Base-by-base conservation (phyloP, 164 flowering plant genomes). In the Nymphaea colorata region DNA sequence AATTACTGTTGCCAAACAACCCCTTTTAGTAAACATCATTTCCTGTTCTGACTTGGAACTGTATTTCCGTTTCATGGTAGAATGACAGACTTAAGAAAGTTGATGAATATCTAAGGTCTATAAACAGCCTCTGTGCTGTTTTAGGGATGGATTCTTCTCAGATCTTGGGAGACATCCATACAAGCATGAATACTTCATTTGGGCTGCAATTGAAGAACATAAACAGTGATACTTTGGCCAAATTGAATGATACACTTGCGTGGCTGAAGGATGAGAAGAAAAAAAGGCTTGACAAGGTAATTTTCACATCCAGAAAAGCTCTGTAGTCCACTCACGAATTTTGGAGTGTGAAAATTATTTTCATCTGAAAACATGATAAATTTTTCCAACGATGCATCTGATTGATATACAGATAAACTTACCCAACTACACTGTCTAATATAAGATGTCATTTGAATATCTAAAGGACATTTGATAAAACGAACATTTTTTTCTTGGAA, bases 181-280 rank as follows among this genome's bases (percentile, higher is more conserved):
- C 96, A 66, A 93, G 93, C 79, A 79, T 90, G 79, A 85, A 85
- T 70, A 89, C 79, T 41, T 70, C 85, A 60, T 76, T 80, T 70
- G 86, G 85, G 43, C 79, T 81, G 71, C 71, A 71, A 61, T 79
- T 89, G 4, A 89, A 84, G 69, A 87, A 90, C 74, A 90, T 90
- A 69, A 89, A 96, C 64, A 90, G 90, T 65, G 66, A 66, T 47
- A 85, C 89, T 51, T 75, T 93, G 77, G 85, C 70, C 11, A 82
- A 83, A 72, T 96, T 93, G 51, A 75, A 82, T 65, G 79, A 74
- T 74, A 87, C 89, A 2, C 86, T 85, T 66, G 80, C 82, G 69
- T 82, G 84, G 66, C 94, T 93, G 2, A 80, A 85, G 72, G 87
- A 85, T 65, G 96, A 93, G 84, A 93, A 86, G 82, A 75, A 79